Conservation (phyloP, 805 yeast genomes). For the Torulaspora franciscae region DNA sequence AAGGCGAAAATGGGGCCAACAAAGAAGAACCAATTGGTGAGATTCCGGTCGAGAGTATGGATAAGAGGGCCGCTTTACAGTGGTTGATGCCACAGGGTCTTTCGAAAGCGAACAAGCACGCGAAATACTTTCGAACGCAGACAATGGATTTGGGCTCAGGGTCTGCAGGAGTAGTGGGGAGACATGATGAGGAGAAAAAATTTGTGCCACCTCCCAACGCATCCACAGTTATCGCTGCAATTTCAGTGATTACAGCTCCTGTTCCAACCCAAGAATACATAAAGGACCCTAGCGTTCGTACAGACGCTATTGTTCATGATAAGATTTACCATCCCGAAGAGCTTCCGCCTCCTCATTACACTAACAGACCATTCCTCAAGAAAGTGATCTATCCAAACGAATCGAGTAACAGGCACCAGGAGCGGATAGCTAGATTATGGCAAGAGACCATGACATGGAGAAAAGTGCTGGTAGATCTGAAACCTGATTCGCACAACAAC, state of each 20-base stretch:
- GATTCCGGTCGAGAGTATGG: conserved; percentile 28
- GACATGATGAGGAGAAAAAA: conserved; percentile 11
- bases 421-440: conserved; percentile 82
- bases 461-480: conserved; percentile 76
- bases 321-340: conserved; percentile 62
- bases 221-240: conserved; percentile 73
- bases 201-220: conserved; percentile 60
- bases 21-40: conserved; percentile 14
- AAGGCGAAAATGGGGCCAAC: conserved; percentile 1
- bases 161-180: conserved; percentile 10
- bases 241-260: conserved; percentile 74
- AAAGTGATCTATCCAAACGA: conserved; percentile 34
- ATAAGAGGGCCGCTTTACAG: conserved; percentile 28
- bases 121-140: conserved; percentile 28
- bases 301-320: conserved; percentile 74
- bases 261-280: conserved; percentile 65
- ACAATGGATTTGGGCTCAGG: conserved; percentile 13
- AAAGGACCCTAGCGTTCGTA: conserved; percentile 60
- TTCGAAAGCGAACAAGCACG: conserved; percentile 19
- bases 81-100: conserved; percentile 27
- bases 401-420: conserved; percentile 40
- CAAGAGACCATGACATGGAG: conserved; percentile 84
- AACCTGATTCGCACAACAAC: conserved; percentile 94
- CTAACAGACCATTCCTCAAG: conserved; percentile 24
- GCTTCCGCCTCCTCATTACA: conserved; percentile 52